Conservation (phyloP, 225 moss, liverwort and hornwort genomes). For the Pleurozium schreberi region DNA sequence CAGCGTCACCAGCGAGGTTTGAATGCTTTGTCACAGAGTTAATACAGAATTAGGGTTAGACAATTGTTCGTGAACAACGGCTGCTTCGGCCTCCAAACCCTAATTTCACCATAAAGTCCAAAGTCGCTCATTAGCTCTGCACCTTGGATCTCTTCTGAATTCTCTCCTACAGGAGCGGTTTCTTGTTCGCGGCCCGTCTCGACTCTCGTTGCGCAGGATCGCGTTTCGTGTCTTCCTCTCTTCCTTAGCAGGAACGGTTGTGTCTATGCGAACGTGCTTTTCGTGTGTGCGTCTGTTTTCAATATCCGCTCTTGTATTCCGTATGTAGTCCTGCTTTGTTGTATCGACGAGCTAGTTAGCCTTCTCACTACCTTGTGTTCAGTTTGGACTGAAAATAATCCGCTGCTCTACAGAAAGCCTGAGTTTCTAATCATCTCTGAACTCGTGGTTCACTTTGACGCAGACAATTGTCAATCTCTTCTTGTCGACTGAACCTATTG, state of each 20-base stretch:
- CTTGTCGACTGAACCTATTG: neutral
- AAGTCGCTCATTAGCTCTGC: fast-evolving
- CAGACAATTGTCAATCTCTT: neutral
- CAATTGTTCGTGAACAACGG: neutral
- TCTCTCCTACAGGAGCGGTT: no score
- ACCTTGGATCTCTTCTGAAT: neutral
- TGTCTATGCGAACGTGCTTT: neutral
- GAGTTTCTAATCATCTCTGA: neutral
- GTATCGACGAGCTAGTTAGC: neutral
- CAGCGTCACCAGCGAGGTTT: no score
- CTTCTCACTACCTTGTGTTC: neutral
- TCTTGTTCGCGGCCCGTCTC: no score
- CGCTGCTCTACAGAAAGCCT: slow-evolving; percentile 9
- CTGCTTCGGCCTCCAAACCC: neutral
- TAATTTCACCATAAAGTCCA: neutral
- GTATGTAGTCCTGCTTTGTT: neutral
- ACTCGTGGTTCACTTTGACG: slow-evolving; percentile 16
- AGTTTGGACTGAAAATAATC: neutral
- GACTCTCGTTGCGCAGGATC: neutral
- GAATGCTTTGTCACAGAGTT: neutral
- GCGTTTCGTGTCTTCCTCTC: no score
- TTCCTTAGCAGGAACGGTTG: neutral
- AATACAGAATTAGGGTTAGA: neutral
- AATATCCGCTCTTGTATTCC: neutral
- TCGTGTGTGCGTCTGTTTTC: neutral